A percentile compares a stretch with the other conserved stretches of the same genome.
Evolutionary conservation across 2,329 filamentous ascomycete genomes (phyloP).

Genomic region (Xylariaceae sp.): DNA sequence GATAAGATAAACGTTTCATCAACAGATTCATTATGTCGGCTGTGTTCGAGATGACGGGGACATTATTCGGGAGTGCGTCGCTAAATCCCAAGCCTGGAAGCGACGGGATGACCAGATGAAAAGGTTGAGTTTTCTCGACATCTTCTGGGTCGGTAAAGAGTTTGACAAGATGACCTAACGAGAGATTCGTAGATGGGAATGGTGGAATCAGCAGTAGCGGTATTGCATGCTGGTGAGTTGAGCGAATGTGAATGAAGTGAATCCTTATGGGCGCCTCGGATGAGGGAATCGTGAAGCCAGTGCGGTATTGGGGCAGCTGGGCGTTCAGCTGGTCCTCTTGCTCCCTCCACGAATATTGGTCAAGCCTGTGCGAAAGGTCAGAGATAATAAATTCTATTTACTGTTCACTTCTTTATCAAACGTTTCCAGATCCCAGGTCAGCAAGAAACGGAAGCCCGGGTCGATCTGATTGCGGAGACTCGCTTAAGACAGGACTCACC

Average conservation of each 20-base stretch:
- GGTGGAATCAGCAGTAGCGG: conserved; percentile 62
- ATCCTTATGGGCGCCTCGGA: conserved; percentile 45
- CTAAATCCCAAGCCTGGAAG: conserved; percentile 66
- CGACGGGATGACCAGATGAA: conserved; percentile 63
- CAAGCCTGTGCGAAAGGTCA: conserved; percentile 46
- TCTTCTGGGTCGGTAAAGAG: conserved; percentile 50
- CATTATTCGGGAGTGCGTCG: conserved; percentile 50
- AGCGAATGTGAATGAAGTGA: conserved; percentile 62
- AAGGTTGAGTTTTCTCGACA: conserved; percentile 43
- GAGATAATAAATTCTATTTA: too few relatives aligned
- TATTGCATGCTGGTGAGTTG: conserved; percentile 48
- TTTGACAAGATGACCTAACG: conserved; percentile 51
- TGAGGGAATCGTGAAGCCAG: conserved; percentile 40
- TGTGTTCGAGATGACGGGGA: conserved; percentile 45
- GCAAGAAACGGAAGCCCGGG: too few relatives aligned
- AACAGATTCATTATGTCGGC: conserved; percentile 53
- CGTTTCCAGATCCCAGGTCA: too few relatives aligned
- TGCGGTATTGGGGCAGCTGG: conserved; percentile 60
- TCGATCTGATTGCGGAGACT: too few relatives aligned
- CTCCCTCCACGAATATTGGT: conserved; percentile 60
- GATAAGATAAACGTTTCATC: conserved; percentile 58
- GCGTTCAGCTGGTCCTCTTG: conserved; percentile 56
- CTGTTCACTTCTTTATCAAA: too few relatives aligned
- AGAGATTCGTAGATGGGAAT: conserved; percentile 62
- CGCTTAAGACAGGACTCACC: conserved; percentile 38